Conservation (phyloP, 2,329 filamentous ascomycete species). For the Amphichorda felina region DNA sequence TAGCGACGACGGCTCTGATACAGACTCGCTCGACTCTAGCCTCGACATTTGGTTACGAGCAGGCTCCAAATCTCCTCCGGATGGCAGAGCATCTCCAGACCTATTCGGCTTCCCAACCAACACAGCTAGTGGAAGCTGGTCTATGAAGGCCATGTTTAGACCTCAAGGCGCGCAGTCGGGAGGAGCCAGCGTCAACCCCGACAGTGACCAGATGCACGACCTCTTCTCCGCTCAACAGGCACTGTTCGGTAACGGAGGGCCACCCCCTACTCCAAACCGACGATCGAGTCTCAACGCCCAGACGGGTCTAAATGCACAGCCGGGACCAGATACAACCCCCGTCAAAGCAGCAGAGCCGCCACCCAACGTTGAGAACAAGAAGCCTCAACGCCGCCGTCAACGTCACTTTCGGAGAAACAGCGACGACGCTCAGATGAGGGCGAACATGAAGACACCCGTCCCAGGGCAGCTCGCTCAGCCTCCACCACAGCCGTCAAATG, state of each 20-base stretch:
- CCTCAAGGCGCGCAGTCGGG: slow-evolving; percentile 9
- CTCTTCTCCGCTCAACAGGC: slow-evolving; percentile 29
- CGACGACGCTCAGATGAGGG: slow-evolving; percentile 15
- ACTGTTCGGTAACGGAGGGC: slow-evolving; percentile 22
- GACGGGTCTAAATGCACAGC: slow-evolving; percentile 20
- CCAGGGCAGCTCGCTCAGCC: slow-evolving; percentile 10
- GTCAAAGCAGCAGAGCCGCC: slow-evolving; percentile 2
- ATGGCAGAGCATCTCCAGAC: slow-evolving; percentile 31
- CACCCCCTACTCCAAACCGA: slow-evolving; percentile 35
- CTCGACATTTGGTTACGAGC: slow-evolving; percentile 44
- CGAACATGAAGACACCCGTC: slow-evolving; percentile 12
- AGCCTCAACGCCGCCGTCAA: slow-evolving; percentile 10
- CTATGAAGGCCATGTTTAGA: slow-evolving; percentile 34
- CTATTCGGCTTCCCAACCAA: slow-evolving; percentile 39
- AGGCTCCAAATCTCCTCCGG: slow-evolving; percentile 24
- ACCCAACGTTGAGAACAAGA: slow-evolving; percentile 10
- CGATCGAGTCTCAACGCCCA: slow-evolving; percentile 41
- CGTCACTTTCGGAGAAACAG: slow-evolving; percentile 13
- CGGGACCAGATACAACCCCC: slow-evolving; percentile 6
- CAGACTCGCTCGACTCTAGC: slow-evolving; percentile 31
- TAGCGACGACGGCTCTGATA: slow-evolving; percentile 27
- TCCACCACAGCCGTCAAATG: slow-evolving; percentile 5
- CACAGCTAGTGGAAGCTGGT: slow-evolving; percentile 28
- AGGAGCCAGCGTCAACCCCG: slow-evolving; percentile 11
- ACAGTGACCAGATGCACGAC: slow-evolving; percentile 31